Evolutionary conservation across 345 rosid genomes (phyloP).

Genomic region (Cochlearia excelsa): DNA sequence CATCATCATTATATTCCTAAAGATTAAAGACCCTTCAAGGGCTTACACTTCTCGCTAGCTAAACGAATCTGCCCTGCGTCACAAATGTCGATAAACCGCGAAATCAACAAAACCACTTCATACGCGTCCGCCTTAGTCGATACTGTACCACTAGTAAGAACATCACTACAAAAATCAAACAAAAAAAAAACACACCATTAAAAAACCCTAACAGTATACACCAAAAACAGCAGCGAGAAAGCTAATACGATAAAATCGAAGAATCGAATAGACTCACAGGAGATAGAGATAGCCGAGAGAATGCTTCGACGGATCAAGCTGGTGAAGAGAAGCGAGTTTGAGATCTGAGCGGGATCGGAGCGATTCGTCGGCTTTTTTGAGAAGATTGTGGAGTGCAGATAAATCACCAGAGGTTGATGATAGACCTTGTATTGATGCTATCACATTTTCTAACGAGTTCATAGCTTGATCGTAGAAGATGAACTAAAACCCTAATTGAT

Average conservation of each 20-base stretch:
- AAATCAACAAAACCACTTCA: slow-evolving; percentile 39
- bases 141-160: not conserved
- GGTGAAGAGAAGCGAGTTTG: slow-evolving; percentile 52
- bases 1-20: not conserved
- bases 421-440: slow-evolving; percentile 62
- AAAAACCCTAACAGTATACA: too few relatives aligned
- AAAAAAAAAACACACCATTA: not conserved
- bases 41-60: slow-evolving; percentile 72
- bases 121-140: not conserved
- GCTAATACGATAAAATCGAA: not conserved
- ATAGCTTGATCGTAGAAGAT: slow-evolving; percentile 23
- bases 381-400: slow-evolving; percentile 43
- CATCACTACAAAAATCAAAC: not conserved
- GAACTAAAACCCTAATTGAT: slow-evolving; percentile 36
- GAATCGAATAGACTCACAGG: slow-evolving; percentile 44
- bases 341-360: slow-evolving; percentile 48
- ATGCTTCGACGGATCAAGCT: slow-evolving; percentile 62
- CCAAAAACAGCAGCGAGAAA: too few relatives aligned
- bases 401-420: slow-evolving; percentile 52
- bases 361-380: slow-evolving; percentile 51
- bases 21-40: not conserved
- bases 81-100: slow-evolving; percentile 65
- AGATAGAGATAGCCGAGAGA: slow-evolving; percentile 74
- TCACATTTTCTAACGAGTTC: slow-evolving; percentile 47
- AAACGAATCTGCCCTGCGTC: slow-evolving; percentile 65